phyloP scores from a whole-genome alignment of 495 filamentous ascomycete species.

The Talaromyces nanjingensis region DNA sequence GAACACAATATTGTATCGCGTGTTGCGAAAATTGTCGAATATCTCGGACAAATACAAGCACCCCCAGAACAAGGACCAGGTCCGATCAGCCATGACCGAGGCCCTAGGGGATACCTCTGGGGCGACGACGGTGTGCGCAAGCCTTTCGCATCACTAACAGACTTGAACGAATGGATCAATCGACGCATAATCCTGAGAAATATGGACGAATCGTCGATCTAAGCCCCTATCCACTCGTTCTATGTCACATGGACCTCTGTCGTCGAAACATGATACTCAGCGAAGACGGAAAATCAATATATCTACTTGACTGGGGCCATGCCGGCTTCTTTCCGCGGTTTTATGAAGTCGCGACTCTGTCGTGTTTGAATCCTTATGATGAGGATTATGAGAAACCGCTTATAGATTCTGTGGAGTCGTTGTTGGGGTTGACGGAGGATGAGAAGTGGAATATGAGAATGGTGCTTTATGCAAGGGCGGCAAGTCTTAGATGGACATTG shows the following conservation, averaged over 20 bases:
- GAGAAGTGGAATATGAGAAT: slow-evolving; percentile 7
- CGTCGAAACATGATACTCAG: slow-evolving; percentile 6
- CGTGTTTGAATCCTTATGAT: slow-evolving; percentile 7
- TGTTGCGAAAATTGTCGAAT: slow-evolving; percentile 2
- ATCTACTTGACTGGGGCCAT: slow-evolving; percentile 11
- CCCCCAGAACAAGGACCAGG: background rate
- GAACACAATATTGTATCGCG: background rate
- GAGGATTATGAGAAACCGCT: slow-evolving; percentile 6
- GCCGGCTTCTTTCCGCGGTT: slow-evolving; percentile 8
- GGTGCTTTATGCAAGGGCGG: slow-evolving; percentile 3
- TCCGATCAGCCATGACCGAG: background rate
- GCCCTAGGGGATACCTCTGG: no score
- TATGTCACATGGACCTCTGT: slow-evolving; percentile 10
- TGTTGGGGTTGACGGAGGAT: slow-evolving; percentile 6
- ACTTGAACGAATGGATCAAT: no score
- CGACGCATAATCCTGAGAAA: no score
- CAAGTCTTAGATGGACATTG: slow-evolving; percentile 4
- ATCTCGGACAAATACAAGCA: background rate
- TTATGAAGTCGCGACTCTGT: background rate
- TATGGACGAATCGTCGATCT: no score
- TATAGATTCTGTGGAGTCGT: slow-evolving; percentile 3
- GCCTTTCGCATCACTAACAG: no score
- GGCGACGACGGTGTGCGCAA: no score
- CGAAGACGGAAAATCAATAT: background rate
- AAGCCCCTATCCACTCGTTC: background rate